A percentile compares a stretch with the other conserved stretches of the same genome.
Conservation (phyloP, 352 stramenopile species). For the Phytophthora uliginosa region DNA sequence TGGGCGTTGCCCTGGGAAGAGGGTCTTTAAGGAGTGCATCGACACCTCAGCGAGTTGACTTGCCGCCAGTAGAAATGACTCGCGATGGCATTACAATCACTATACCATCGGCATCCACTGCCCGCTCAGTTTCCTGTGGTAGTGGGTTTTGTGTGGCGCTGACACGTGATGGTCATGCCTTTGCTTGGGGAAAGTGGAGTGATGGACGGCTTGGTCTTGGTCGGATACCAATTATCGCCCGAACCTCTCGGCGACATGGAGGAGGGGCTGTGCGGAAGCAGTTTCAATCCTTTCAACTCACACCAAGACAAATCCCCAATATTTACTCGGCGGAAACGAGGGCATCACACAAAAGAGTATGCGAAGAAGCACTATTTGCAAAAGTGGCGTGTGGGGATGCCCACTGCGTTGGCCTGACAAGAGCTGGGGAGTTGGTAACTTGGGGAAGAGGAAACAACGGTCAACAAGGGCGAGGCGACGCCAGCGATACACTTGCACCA, state of each 20-base stretch:
- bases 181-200: constrained; percentile 85
- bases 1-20: constrained; percentile 58
- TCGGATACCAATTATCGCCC: constrained; percentile 58
- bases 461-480: constrained; percentile 77
- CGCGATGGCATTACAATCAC: background rate
- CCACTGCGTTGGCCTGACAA: constrained; percentile 79
- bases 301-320: constrained; percentile 32
- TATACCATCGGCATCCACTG: background rate
- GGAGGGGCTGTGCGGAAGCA: constrained; percentile 49
- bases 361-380: constrained; percentile 20
- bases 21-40: constrained; percentile 47
- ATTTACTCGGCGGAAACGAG: constrained; percentile 1
- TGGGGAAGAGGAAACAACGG: constrained; percentile 87
- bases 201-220: constrained; percentile 82
- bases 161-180: constrained; percentile 60
- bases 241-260: constrained; percentile 46
- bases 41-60: constrained; percentile 44
- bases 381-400: constrained; percentile 80
- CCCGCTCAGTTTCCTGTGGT: constrained; percentile 63
- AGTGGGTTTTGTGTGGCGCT: constrained; percentile 87
- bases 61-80: constrained; percentile 23
- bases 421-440: constrained; percentile 62
- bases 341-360: background rate
- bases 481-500: constrained; percentile 43
- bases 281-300: constrained; percentile 71